Percentiles rank a stretch among this genome's conserved stretches.
These are phyloP conservation scores for Acorus gramineus DNA, from an alignment of 106 monocot species.

Conservation along the genomic window DNA sequence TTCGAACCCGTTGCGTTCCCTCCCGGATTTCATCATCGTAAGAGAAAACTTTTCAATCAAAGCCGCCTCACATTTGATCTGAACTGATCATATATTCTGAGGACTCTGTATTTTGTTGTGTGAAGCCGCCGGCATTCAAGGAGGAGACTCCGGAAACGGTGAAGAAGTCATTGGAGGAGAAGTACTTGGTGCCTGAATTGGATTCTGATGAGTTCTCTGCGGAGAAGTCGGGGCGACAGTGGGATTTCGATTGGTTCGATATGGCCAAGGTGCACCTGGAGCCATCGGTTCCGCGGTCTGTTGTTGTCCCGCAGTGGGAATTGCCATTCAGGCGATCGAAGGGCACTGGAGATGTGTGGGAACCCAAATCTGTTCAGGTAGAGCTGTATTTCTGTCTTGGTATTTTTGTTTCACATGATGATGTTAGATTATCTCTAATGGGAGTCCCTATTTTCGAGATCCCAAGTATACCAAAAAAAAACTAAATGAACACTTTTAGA, in stretches of 20 bases:
- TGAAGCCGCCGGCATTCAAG: constrained; percentile 76
- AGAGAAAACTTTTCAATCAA: not conserved
- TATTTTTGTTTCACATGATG: too few relatives aligned
- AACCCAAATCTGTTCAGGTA: constrained; percentile 32
- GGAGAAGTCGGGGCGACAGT: constrained; percentile 50
- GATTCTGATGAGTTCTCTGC: constrained; percentile 59
- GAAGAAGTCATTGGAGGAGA: constrained; percentile 59
- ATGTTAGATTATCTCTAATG: too few relatives aligned
- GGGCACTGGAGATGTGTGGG: constrained; percentile 18
- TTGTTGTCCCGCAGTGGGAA: constrained; percentile 62
- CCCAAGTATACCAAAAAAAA: too few relatives aligned
- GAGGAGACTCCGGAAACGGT: constrained; percentile 49
- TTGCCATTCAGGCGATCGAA: constrained; percentile 64
- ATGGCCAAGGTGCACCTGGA: constrained; percentile 52
- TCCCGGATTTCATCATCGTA: constrained; percentile 77
- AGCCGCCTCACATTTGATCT: too few relatives aligned
- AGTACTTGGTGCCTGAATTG: constrained; percentile 57
- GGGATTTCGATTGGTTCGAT: constrained; percentile 93
- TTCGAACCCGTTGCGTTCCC: constrained; percentile 25
- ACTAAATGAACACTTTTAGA: too few relatives aligned
- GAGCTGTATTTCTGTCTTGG: too few relatives aligned
- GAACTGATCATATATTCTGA: too few relatives aligned
- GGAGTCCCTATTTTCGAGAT: constrained; percentile 9
- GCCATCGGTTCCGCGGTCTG: constrained; percentile 42
- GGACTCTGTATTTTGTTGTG: not conserved